These are phyloP conservation scores for Penicillium sp. DNA, from an alignment of 2,329 filamentous ascomycete species.

Conservation along the genomic window DNA sequence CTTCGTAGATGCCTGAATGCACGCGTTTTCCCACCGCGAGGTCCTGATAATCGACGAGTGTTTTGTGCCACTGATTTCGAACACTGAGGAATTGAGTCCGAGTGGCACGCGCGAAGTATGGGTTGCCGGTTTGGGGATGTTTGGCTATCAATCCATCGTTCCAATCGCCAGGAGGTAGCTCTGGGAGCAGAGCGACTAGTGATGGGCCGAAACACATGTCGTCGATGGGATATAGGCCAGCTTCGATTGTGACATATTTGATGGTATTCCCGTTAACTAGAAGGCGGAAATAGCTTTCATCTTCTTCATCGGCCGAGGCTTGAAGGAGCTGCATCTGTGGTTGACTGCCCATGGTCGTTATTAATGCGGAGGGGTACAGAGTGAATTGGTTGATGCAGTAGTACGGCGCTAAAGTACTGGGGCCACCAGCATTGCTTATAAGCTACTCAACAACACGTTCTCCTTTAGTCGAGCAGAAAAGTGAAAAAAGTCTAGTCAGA, in stretches of 20 bases:
- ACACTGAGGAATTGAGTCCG: constrained; percentile 20
- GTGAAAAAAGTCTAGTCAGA: too few species aligned
- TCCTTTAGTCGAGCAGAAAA: too few species aligned
- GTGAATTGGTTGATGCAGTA: too few species aligned
- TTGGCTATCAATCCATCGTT: constrained; percentile 25
- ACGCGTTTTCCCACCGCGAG: constrained; percentile 19
- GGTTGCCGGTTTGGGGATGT: constrained; percentile 15
- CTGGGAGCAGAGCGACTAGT: constrained; percentile 19
- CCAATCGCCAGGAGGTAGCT: constrained; percentile 27
- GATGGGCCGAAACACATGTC: constrained; percentile 30
- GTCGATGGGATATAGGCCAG: constrained; percentile 21
- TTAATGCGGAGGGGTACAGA: too few species aligned
- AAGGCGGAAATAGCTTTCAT: constrained; percentile 27
- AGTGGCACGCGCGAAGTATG: constrained; percentile 19
- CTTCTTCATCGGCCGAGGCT: constrained; percentile 23
- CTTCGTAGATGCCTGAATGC: constrained; percentile 24
- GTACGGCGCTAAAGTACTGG: too few species aligned
- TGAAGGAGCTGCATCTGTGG: constrained; percentile 24
- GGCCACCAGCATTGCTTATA: too few species aligned
- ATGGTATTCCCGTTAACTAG: constrained; percentile 19
- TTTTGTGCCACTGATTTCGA: constrained; percentile 22
- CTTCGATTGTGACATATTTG: constrained; percentile 27
- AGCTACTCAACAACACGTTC: too few species aligned
- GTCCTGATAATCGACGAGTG: constrained; percentile 20
- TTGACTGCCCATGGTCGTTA: constrained; percentile 18